phyloP scores from a whole-genome alignment of 2,329 filamentous ascomycete genomes.

The Thermoascus crustaceus region DNA sequence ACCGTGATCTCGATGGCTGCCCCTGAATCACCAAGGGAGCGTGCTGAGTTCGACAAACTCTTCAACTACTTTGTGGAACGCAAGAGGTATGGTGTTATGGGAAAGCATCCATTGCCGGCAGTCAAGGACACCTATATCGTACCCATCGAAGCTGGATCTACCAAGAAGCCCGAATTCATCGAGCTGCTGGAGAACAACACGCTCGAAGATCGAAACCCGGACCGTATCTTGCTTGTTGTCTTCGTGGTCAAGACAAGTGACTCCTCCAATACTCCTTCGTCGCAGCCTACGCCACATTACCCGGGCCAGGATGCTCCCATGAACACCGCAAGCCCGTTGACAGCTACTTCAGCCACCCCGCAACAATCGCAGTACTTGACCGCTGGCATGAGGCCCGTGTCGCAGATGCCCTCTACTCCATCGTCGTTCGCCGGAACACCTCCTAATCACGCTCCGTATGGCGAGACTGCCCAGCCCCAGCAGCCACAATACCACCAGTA shows the following conservation, averaged over 20 bases:
- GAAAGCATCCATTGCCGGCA: slow-evolving; percentile 63
- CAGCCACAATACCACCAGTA: slow-evolving; percentile 4
- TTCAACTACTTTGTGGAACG: slow-evolving; percentile 80
- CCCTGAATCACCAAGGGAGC: slow-evolving; percentile 51
- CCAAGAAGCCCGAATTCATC: slow-evolving; percentile 71
- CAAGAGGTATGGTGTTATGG: slow-evolving; percentile 78
- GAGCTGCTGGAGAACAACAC: slow-evolving; percentile 78
- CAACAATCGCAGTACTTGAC: slow-evolving; percentile 21
- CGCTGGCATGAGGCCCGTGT: slow-evolving; percentile 10
- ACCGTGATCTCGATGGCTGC: slow-evolving; percentile 65
- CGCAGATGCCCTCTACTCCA: slow-evolving; percentile 18
- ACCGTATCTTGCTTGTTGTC: slow-evolving; percentile 72
- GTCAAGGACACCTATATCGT: slow-evolving; percentile 89
- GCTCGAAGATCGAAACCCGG: slow-evolving; percentile 61
- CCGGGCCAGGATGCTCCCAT: slow-evolving; percentile 25
- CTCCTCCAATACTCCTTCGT: slow-evolving; percentile 30
- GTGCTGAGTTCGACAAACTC: slow-evolving; percentile 62
- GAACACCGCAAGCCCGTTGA: slow-evolving; percentile 26
- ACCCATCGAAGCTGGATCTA: slow-evolving; percentile 65
- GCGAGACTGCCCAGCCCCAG: slow-evolving; percentile 9
- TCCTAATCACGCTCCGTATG: slow-evolving; percentile 12
- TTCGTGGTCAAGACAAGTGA: slow-evolving; percentile 67
- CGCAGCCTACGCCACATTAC: slow-evolving; percentile 33
- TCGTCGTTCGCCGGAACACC: slow-evolving; percentile 12
- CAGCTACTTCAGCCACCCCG: slow-evolving; percentile 20